Percentiles rank a stretch among this genome's conserved stretches.
Conservation (phyloP, 2,329 filamentous ascomycete genomes). For the Diaporthe sp. region DNA sequence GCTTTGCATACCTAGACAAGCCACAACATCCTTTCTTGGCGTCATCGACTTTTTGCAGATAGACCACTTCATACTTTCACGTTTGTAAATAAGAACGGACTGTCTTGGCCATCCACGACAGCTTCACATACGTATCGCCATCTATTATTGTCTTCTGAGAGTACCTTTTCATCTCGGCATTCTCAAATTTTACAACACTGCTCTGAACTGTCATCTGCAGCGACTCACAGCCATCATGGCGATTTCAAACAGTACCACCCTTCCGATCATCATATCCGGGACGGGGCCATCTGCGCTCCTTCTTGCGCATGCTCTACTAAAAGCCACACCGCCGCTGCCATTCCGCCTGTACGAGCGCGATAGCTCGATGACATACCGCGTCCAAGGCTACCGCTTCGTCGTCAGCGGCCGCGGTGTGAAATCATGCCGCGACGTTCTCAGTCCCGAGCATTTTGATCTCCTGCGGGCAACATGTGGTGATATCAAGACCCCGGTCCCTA, state of each 20-base stretch:
- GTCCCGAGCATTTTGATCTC: slow-evolving; percentile 6
- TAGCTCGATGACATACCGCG: neutral
- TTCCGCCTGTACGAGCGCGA: slow-evolving; percentile 14
- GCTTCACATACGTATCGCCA: neutral
- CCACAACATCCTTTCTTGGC: neutral
- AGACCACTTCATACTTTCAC: neutral
- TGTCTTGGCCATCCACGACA: neutral
- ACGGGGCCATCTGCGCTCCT: slow-evolving; percentile 2
- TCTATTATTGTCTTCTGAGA: neutral
- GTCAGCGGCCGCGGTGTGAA: neutral
- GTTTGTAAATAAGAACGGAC: neutral
- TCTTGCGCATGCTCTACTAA: neutral
- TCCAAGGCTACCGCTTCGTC: slow-evolving; percentile 23
- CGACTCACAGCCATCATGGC: neutral
- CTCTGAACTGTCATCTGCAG: neutral
- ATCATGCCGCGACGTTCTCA: slow-evolving; percentile 13
- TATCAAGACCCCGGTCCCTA: neutral
- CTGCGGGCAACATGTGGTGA: slow-evolving; percentile 9
- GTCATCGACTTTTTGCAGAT: neutral
- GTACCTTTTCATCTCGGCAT: too few relatives aligned
- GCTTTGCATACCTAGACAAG: neutral
- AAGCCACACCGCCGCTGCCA: neutral
- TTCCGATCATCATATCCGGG: slow-evolving; percentile 13
- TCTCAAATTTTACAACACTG: neutral
- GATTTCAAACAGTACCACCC: neutral